phyloP scores from a whole-genome alignment of 192 early-diverging fungal genomes.

The Linnemannia exigua region DNA sequence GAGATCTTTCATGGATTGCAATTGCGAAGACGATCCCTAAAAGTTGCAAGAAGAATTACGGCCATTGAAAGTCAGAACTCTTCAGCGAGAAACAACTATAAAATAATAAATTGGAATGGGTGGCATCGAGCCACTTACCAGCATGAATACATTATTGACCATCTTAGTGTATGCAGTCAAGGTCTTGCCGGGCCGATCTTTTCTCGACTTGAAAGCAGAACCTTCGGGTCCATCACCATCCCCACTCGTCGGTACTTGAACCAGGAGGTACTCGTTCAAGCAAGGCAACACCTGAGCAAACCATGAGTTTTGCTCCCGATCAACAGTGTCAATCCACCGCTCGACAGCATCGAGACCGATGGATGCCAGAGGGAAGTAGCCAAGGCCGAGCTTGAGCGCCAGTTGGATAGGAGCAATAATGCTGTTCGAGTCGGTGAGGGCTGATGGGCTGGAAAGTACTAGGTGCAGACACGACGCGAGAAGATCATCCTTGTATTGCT shows the following conservation, averaged over 20 bases:
- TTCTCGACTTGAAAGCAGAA: constrained; percentile 1
- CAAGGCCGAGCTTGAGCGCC: constrained; percentile 76
- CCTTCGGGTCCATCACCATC: constrained; percentile 24
- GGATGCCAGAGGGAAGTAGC: constrained; percentile 71
- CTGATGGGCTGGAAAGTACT: constrained; percentile 71
- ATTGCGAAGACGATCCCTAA: constrained; percentile 26
- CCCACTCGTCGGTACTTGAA: constrained; percentile 51
- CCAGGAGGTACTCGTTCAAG: constrained; percentile 76
- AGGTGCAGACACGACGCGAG: constrained; percentile 75
- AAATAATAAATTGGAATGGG: background rate
- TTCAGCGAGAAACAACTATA: background rate
- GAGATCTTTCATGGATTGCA: constrained; percentile 62
- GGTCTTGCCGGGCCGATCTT: background rate
- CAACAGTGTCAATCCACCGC: constrained; percentile 57
- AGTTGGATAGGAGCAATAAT: constrained; percentile 72
- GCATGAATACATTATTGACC: constrained; percentile 8
- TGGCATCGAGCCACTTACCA: constrained; percentile 4
- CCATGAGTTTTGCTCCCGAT: constrained; percentile 39
- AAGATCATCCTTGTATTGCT: constrained; percentile 83
- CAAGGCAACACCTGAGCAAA: constrained; percentile 68
- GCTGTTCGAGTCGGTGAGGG: constrained; percentile 64
- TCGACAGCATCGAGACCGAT: constrained; percentile 76
- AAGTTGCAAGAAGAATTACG: background rate
- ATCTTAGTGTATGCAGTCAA: constrained; percentile 24
- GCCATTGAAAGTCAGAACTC: background rate